Base-by-base conservation (phyloP, 805 yeast genomes). In the Candida schatavii region DNA sequence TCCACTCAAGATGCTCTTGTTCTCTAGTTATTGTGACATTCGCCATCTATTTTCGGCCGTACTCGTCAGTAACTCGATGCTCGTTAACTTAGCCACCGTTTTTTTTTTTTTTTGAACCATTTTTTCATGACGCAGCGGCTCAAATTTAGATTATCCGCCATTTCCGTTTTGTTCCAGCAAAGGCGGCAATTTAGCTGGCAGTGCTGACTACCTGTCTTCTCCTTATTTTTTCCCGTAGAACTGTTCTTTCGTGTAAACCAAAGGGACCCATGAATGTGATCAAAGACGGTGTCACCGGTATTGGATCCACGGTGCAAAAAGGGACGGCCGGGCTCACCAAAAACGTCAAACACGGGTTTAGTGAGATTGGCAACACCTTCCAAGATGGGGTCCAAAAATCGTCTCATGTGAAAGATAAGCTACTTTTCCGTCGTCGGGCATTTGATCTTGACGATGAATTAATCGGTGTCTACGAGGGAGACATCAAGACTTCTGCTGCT, bases 391-490 rank as follows among this genome's bases (percentile, higher is more conserved):
- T 41, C 10, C 19, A 19, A 4, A 13, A 18, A 11, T 34, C 30
- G n/a, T n/a, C 23, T 18, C 43, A 44, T 20, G 37, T 42, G 37
- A 47, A 47, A 21, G 51, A 45, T 35, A 47, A 47, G 35, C 21
- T 47, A 15, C 34, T 49, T 17, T 37, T 39, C 29, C 10, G 46
- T 37, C 14, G 30, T 14, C 48, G 46, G 39, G 50, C 47, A 22
- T 45, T 45, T 22, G 57, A 55, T 40, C 42, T 48, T 3, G 75
- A 71, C 42, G 78, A 74, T 48, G 66, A 64, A 26, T 47, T 62
- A 11, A 56, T 73, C 9, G 47, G 51, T n/a, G 63, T 62, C 35
- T 75, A 76, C 64, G 68, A 67, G 41, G 66, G 70, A 43, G 78
- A 74, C 46, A 48, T 74, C 7, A 59, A 64, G 38, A 51, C 59